These are phyloP conservation scores for Coelastrella sp. DNA, from an alignment of 139 green algal genomes.

Conservation along the genomic window DNA sequence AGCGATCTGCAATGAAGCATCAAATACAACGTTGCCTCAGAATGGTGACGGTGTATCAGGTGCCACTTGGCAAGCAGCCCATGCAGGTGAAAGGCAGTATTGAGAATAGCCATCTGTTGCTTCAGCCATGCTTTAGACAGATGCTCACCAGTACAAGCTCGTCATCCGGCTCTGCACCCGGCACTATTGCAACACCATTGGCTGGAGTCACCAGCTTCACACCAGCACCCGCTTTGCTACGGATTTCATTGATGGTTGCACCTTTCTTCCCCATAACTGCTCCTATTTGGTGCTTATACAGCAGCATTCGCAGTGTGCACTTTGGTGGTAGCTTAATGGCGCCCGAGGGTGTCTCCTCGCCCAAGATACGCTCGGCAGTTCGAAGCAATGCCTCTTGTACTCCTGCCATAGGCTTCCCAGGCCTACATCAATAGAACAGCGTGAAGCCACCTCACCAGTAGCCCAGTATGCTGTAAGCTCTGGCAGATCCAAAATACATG, in stretches of 20 bases:
- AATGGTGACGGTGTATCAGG: too few relatives aligned
- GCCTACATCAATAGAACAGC: too few relatives aligned
- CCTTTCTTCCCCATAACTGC: slow-evolving; percentile 43
- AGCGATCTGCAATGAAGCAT: background rate
- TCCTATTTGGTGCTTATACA: slow-evolving; percentile 46
- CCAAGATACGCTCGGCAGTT: slow-evolving; percentile 33
- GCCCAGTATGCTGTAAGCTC: too few relatives aligned
- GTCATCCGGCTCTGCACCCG: slow-evolving; percentile 25
- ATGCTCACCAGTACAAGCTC: slow-evolving; percentile 37
- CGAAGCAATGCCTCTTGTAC: slow-evolving; percentile 24
- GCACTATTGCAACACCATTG: background rate
- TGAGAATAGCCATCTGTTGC: background rate
- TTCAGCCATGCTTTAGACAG: background rate
- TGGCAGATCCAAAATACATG: too few relatives aligned
- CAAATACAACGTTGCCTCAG: background rate
- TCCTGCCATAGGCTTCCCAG: background rate
- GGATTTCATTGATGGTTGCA: slow-evolving; percentile 42
- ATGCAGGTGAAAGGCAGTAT: too few relatives aligned
- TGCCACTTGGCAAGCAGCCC: too few relatives aligned
- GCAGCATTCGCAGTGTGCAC: slow-evolving; percentile 32
- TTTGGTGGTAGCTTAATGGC: slow-evolving; percentile 22
- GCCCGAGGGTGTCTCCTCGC: slow-evolving; percentile 12
- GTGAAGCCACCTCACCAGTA: too few relatives aligned
- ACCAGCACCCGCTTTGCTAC: slow-evolving; percentile 25
- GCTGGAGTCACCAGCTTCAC: slow-evolving; percentile 34